A percentile compares a stretch with the other conserved stretches of the same genome.
These are phyloP conservation scores for Ceratobasidium sp. DNA, from an alignment of 1,284 basidiomycete species.

Conservation along the genomic window DNA sequence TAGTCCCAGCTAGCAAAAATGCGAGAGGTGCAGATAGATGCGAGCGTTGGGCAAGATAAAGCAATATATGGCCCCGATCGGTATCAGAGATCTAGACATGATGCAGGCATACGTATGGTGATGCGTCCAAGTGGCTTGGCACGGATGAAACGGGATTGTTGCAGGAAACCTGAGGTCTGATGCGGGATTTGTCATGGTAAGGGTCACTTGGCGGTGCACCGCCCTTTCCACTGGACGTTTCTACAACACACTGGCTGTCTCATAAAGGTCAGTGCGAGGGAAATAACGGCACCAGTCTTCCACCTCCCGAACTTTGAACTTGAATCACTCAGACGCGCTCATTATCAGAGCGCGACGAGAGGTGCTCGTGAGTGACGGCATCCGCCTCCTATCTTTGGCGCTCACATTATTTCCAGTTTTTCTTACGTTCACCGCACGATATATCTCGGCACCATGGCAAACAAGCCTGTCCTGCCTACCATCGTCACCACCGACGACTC, in stretches of 20 bases:
- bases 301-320: not conserved
- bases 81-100: not conserved
- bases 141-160: not conserved
- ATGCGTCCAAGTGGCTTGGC: slow-evolving; percentile 19
- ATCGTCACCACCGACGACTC: slow-evolving; percentile 40
- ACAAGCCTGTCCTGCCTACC: slow-evolving; percentile 36
- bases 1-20: not conserved
- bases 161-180: not conserved
- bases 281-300: slow-evolving; percentile 19
- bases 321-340: not conserved
- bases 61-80: not conserved
- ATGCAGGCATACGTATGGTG: not conserved
- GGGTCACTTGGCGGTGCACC: slow-evolving; percentile 27
- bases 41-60: too few species aligned
- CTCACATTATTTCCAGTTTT: slow-evolving; percentile 21
- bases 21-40: not conserved
- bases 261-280: not conserved
- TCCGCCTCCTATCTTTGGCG: slow-evolving; percentile 3
- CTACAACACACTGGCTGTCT: slow-evolving; percentile 5
- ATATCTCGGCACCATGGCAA: slow-evolving; percentile 33
- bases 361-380: slow-evolving; percentile 1
- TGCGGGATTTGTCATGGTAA: slow-evolving; percentile 3
- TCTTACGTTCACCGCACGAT: slow-evolving; percentile 25
- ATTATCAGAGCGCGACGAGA: slow-evolving; percentile 12
- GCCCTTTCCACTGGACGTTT: slow-evolving; percentile 14